phyloP scores from a whole-genome alignment of 371 early-diverging fungal species.

The Mortierella sp. region DNA sequence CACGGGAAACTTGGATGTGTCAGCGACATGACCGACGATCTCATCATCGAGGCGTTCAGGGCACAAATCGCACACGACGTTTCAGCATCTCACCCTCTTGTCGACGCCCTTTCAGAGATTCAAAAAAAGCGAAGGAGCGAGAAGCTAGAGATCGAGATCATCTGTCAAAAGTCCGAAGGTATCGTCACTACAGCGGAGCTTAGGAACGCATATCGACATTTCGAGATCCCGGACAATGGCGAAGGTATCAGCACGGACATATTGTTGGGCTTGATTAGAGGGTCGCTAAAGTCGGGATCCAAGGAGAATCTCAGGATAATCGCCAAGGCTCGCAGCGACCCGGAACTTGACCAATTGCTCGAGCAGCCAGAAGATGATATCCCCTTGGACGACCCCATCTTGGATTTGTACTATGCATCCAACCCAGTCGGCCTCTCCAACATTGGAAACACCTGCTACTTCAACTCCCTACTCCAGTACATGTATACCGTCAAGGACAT shows the following conservation, averaged over 20 bases:
- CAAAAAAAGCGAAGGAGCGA: conserved; percentile 59
- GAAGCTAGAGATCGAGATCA: conserved; percentile 60
- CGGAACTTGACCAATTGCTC: conserved; percentile 37
- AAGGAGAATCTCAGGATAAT: conserved; percentile 29
- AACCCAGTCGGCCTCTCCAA: conserved; percentile 84
- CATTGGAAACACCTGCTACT: conserved; percentile 94
- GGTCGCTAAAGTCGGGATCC: conserved; percentile 57
- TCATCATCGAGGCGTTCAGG: conserved; percentile 67
- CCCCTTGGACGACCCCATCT: conserved; percentile 15
- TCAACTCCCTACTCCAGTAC: conserved; percentile 88
- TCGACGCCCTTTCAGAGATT: conserved; percentile 63
- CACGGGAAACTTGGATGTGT: conserved; percentile 63
- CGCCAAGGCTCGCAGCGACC: conserved; percentile 23
- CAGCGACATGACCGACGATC: conserved; percentile 61
- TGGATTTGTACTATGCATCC: conserved; percentile 41
- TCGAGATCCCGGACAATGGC: conserved; percentile 58
- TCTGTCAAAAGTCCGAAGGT: conserved; percentile 64
- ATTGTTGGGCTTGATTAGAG: conserved; percentile 55
- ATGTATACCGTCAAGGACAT: conserved; percentile 81
- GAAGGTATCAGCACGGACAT: conserved; percentile 43
- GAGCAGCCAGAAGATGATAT: conserved; percentile 16
- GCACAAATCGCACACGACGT: conserved; percentile 58
- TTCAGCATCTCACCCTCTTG: conserved; percentile 26
- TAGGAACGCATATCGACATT: conserved; percentile 66
- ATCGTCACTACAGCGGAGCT: conserved; percentile 62